Evolutionary conservation across 129 eudicot genomes (phyloP).

Genomic region (Gnaphalium uliginosum): DNA sequence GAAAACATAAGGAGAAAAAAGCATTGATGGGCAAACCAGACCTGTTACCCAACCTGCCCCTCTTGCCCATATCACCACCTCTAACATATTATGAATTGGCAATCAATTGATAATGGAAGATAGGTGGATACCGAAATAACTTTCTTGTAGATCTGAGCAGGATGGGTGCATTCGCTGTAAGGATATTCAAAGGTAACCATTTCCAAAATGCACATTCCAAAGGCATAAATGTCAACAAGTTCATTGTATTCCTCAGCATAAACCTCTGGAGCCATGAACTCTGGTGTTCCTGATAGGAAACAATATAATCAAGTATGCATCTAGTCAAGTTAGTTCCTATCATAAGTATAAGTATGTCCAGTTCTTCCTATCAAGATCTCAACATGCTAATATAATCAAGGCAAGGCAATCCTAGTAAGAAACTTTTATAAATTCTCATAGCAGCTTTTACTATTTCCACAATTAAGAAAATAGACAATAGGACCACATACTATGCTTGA

Average conservation of each 20-base stretch:
- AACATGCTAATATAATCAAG: no score
- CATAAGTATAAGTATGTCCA: no score
- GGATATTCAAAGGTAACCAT: conserved; percentile 97
- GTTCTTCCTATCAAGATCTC: no score
- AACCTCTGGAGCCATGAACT: conserved; percentile 98
- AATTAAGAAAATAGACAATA: background rate
- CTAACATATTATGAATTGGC: background rate
- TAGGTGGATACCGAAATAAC: conserved; percentile 69
- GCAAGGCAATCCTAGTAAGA: no score
- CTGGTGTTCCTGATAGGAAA: conserved; percentile 74
- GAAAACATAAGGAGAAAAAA: background rate
- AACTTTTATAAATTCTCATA: background rate
- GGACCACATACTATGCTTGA: no score
- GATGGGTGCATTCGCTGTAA: conserved; percentile 88
- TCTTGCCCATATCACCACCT: conserved; percentile 2
- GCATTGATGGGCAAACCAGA: conserved; percentile 7
- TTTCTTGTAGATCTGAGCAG: conserved; percentile 98
- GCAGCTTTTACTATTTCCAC: background rate
- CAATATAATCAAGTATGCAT: background rate
- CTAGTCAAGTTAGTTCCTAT: background rate
- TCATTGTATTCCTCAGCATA: conserved; percentile 91
- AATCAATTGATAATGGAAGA: background rate
- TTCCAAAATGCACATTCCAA: conserved; percentile 98
- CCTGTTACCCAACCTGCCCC: background rate
- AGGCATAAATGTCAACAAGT: conserved; percentile 85